Conservation (phyloP, 768 basidiomycete species). For the Amanita inopinata region DNA sequence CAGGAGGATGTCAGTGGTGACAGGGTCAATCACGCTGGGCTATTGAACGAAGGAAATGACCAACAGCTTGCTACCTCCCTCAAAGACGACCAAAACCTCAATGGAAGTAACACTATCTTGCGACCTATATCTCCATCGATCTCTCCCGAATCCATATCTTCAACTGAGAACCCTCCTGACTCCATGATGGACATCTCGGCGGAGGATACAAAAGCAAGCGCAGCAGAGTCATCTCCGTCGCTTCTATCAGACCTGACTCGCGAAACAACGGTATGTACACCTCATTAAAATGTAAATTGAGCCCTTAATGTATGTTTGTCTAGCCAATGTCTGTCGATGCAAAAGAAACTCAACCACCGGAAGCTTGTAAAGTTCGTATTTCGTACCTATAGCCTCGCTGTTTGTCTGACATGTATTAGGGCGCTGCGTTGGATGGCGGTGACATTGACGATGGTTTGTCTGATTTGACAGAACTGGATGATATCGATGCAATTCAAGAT, state of each 20-base stretch:
- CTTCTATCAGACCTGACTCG: background rate
- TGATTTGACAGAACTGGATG: constrained; percentile 3
- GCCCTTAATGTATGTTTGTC: background rate
- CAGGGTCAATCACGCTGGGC: no score
- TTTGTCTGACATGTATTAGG: background rate
- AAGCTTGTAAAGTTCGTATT: background rate
- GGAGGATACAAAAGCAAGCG: background rate
- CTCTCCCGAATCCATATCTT: no score
- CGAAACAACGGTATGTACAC: constrained; percentile 1
- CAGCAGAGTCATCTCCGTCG: constrained; percentile 1
- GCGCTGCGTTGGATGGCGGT: background rate
- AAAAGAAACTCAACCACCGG: background rate
- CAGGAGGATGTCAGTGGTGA: no score
- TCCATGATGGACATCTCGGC: background rate
- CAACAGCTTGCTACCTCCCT: background rate
- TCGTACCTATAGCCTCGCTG: background rate
- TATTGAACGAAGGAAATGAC: no score
- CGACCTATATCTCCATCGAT: no score
- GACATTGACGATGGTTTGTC: background rate
- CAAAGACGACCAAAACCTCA: no score
- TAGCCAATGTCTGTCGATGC: background rate
- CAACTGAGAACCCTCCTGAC: background rate
- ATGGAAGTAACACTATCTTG: no score
- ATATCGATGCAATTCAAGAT: background rate
- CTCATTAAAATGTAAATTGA: no score